These are phyloP conservation scores for Helicostylum pulchrum DNA, from an alignment of 192 early-diverging fungal genomes.

Conservation along the genomic window DNA sequence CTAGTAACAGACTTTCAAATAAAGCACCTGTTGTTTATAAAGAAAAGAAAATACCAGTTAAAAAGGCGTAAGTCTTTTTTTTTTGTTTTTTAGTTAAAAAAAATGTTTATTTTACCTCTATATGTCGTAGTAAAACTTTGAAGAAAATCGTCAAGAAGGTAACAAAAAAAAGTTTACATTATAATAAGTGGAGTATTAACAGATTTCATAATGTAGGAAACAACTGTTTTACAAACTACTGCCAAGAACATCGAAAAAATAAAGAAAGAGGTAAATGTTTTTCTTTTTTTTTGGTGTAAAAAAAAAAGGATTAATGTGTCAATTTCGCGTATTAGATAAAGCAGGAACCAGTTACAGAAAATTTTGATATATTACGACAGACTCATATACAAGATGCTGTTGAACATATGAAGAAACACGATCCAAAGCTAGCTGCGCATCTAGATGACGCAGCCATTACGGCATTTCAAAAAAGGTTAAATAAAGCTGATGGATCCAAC, in stretches of 20 bases:
- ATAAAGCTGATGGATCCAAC: slow-evolving; percentile 19
- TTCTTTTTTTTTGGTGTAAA: not conserved
- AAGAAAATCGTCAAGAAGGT: too few relatives aligned
- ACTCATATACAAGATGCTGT: slow-evolving; percentile 36
- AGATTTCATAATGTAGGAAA: too few relatives aligned
- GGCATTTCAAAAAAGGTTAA: slow-evolving; percentile 37
- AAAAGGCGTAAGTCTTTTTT: slow-evolving; percentile 4
- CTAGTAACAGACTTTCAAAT: slow-evolving; percentile 3
- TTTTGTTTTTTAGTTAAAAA: not conserved
- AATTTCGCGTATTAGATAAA: not conserved
- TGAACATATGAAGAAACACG: slow-evolving; percentile 39
- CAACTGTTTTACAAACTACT: too few relatives aligned
- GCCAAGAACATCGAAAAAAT: not conserved
- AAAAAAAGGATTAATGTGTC: not conserved
- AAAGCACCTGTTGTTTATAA: not conserved
- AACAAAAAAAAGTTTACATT: too few relatives aligned
- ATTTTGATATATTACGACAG: not conserved
- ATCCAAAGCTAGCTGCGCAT: slow-evolving; percentile 40
- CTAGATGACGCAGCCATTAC: slow-evolving; percentile 34
- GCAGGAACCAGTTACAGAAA: not conserved
- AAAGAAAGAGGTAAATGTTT: not conserved
- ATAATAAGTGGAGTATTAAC: too few relatives aligned
- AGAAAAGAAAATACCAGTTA: not conserved
- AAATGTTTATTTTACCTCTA: too few relatives aligned
- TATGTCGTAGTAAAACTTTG: too few relatives aligned